Conservation (phyloP, 225 moss, liverwort and hornwort genomes). For the Lunularia cruciata region DNA sequence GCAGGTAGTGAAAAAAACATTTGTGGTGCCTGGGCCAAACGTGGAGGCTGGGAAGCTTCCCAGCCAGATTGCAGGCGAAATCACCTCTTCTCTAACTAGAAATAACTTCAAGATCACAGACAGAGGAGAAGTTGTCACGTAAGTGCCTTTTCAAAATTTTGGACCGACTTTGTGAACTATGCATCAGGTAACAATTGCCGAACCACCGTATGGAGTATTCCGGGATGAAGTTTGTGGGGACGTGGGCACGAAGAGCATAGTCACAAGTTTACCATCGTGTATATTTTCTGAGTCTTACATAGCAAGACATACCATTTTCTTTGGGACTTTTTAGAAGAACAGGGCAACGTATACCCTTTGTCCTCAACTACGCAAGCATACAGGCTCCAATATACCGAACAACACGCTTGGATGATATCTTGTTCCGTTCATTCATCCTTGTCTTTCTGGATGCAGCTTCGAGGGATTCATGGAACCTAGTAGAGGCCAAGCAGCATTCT, state of each 20-base stretch:
- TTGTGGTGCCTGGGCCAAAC: slow-evolving; percentile 55
- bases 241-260: background rate
- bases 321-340: too few species aligned
- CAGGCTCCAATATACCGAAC: too few species aligned
- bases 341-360: background rate
- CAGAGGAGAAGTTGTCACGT: slow-evolving; percentile 92
- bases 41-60: slow-evolving; percentile 67
- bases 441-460: slow-evolving; percentile 54
- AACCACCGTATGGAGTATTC: background rate
- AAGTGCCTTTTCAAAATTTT: slow-evolving; percentile 4
- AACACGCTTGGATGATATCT: too few species aligned
- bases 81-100: slow-evolving; percentile 75
- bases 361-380: too few species aligned
- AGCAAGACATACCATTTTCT: too few species aligned
- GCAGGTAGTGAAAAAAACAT: slow-evolving; percentile 97
- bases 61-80: slow-evolving; percentile 84
- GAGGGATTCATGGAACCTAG: slow-evolving; percentile 95
- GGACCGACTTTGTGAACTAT: too few species aligned
- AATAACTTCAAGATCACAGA: slow-evolving; percentile 75
- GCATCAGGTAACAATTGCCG: background rate
- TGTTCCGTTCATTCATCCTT: too few species aligned
- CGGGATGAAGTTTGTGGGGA: background rate
- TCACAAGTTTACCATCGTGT: background rate
- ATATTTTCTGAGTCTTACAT: too few species aligned
- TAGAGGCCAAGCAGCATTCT: slow-evolving; percentile 93